Base-by-base conservation (phyloP, 768 basidiomycete species). In the Saitozyma sp. region DNA sequence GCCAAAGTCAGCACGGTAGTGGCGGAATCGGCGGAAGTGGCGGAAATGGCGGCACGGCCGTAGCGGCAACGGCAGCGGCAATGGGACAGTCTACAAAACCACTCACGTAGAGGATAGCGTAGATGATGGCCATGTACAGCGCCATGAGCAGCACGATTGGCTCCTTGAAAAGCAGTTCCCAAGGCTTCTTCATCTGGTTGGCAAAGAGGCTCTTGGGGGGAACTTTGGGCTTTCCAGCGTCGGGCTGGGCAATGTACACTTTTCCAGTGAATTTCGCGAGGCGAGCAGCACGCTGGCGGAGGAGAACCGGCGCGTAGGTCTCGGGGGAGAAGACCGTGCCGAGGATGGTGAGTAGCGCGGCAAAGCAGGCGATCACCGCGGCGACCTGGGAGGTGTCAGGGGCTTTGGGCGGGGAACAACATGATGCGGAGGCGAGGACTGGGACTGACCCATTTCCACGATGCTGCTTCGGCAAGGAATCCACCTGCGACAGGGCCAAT, bases 401-500 rank as follows among this genome's bases (percentile, higher is more conserved):
- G 29, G 29, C 2, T 2, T 29, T 29, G 29, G 2, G 29, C 29
- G 2, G 29, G 29, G 29, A 29, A 29, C 29, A 29, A 29, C 29
- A 29, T 29, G 29, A 29, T 29, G 29, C 29, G 29, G 29, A 5
- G 29, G 2, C 2, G 29, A 29, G 29, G 29, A 29, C 29, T 29
- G 29, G 5, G 29, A 29, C 29, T 29, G 29, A 29, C 29, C 76
- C 76, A 78, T 56, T 65, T 61, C 78, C 78, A 79, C 17, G 66
- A 64, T 8, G 61, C 64, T 19, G 64, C 62, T 54, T 71, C 51
- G 10, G 70, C 69, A 2, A 80, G 59, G 67, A 80, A 80, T 9
- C 74, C 75, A 16, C 76, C 76, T 14, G 72, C 64, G 39, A 76
- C 65, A 8, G 78, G 76, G 16, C 74, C 77, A 14, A 76, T 62